Percentiles rank a stretch among this genome's conserved stretches.
phyloP scores from a whole-genome alignment of 192 early-diverging fungal species.

The Pilaira anomala region DNA sequence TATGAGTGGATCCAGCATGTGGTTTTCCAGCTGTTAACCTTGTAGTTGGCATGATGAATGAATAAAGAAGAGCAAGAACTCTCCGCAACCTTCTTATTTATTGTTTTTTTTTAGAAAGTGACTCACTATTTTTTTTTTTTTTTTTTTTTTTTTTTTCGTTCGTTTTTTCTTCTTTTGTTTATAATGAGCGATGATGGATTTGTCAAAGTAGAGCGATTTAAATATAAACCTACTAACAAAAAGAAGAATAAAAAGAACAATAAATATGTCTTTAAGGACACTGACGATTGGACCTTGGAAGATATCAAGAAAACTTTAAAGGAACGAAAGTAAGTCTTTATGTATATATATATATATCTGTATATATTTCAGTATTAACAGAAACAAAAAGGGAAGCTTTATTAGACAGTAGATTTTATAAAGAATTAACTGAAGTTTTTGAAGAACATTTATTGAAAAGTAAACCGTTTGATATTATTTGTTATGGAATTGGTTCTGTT shows the following conservation, averaged over 20 bases:
- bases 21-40: not conserved
- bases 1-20: not conserved
- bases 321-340: conserved; percentile 17
- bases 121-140: not conserved
- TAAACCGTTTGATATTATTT: conserved; percentile 29
- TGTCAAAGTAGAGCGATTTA: conserved; percentile 22
- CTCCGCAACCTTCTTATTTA: not conserved
- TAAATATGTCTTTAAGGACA: conserved; percentile 19
- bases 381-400: conserved; percentile 6
- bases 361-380: not conserved
- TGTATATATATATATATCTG: not conserved
- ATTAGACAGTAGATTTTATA: conserved; percentile 22
- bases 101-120: too few species aligned
- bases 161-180: conserved; percentile 1
- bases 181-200: conserved; percentile 12
- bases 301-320: conserved; percentile 18
- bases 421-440: conserved; percentile 15
- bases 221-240: conserved; percentile 18
- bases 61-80: not conserved
- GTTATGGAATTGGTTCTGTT: conserved; percentile 40
- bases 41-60: not conserved
- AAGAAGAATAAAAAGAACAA: conserved; percentile 19
- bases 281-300: conserved; percentile 22
- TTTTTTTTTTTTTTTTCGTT: conserved; percentile 2
- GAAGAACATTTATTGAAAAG: conserved; percentile 13